Conservation (phyloP, 1,284 basidiomycete species). For the Rhodotorula glutinis region DNA sequence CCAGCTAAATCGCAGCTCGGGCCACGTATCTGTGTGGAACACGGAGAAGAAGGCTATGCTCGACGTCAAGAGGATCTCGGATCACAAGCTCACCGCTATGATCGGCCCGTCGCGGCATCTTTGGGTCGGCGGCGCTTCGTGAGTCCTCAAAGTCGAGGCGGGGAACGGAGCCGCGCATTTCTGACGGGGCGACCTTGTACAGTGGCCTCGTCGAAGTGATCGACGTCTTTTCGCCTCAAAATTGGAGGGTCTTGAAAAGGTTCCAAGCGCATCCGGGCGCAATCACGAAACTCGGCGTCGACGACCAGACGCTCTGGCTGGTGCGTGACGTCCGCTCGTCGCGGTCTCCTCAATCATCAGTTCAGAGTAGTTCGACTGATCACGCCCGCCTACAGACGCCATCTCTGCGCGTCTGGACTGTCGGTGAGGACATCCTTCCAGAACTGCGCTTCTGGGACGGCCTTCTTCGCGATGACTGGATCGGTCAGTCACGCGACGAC, state of each 20-base stretch:
- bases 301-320: conserved; percentile 67
- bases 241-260: conserved; percentile 77
- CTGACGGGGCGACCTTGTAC: conserved; percentile 69
- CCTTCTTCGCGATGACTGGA: conserved; percentile 58
- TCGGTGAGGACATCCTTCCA: conserved; percentile 66
- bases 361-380: not conserved
- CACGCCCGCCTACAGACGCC: conserved; percentile 41
- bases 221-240: conserved; percentile 55
- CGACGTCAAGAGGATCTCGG: conserved; percentile 36
- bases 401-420: conserved; percentile 66
- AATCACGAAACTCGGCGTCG: conserved; percentile 66
- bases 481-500: not conserved
- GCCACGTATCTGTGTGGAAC: conserved; percentile 73
- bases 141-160: no score
- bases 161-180: no score
- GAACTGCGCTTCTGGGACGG: conserved; percentile 72
- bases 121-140: conserved; percentile 66
- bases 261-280: conserved; percentile 78
- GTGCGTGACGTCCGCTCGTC: conserved; percentile 47
- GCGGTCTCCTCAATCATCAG: no score
- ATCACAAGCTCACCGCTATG: conserved; percentile 1
- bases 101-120: conserved; percentile 59
- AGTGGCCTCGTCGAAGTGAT: conserved; percentile 77
- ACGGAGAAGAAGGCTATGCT: conserved; percentile 41
- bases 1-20: conserved; percentile 47